Percentiles rank a stretch among this genome's conserved stretches.
Conservation (phyloP, 306 rosid genomes). For the Prunus fruticosa region DNA sequence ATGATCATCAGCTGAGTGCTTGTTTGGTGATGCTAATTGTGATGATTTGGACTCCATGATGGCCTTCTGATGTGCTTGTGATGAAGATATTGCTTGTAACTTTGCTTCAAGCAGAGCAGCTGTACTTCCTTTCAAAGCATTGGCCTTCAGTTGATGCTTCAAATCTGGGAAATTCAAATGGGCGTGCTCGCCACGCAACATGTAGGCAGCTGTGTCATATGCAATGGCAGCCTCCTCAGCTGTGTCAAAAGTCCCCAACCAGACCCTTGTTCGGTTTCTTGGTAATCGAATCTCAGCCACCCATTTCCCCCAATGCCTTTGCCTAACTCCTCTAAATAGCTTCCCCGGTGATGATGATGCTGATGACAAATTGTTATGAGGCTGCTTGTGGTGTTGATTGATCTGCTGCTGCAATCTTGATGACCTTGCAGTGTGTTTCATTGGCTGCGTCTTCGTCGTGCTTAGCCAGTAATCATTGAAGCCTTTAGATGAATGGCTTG, state of each 20-base stretch:
- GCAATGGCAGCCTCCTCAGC: slow-evolving; percentile 94
- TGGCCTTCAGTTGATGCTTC: slow-evolving; percentile 62
- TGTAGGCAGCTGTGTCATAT: slow-evolving; percentile 91
- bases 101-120: slow-evolving; percentile 81
- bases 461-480: slow-evolving; percentile 62
- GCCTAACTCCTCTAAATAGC: slow-evolving; percentile 87
- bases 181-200: slow-evolving; percentile 78
- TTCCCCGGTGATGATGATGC: slow-evolving; percentile 33
- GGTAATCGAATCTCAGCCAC: slow-evolving; percentile 95
- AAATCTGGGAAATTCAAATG: slow-evolving; percentile 78
- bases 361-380: not conserved
- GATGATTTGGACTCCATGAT: not conserved
- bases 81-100: slow-evolving; percentile 59
- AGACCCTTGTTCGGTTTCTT: slow-evolving; percentile 79
- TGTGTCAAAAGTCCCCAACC: slow-evolving; percentile 89
- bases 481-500: slow-evolving; percentile 29
- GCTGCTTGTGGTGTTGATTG: slow-evolving; percentile 12
- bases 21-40: not conserved
- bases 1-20: slow-evolving; percentile 3
- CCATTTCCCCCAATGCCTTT: slow-evolving; percentile 99
- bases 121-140: slow-evolving; percentile 63
- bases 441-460: slow-evolving; percentile 59
- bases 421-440: slow-evolving; percentile 51
- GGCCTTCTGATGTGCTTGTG: slow-evolving; percentile 15
- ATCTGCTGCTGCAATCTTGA: slow-evolving; percentile 3